phyloP scores from a whole-genome alignment of 148 eudicot genomes.

The Selenicereus undatus region DNA sequence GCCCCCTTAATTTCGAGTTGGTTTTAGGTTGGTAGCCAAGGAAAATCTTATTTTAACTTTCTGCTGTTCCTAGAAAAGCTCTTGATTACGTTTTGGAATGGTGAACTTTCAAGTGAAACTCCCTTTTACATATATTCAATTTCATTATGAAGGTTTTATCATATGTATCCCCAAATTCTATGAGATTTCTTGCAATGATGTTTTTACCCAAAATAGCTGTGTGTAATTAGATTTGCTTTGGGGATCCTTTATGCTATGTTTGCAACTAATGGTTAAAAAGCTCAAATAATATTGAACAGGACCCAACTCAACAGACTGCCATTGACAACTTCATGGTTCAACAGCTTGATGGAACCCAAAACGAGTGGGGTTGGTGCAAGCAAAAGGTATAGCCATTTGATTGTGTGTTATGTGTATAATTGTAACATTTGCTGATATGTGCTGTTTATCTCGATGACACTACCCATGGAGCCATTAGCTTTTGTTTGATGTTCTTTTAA shows the following conservation, averaged over 20 bases:
- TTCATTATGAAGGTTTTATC: background rate
- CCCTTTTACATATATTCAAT: background rate
- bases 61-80: too few relatives aligned
- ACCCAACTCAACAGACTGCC: constrained; percentile 72
- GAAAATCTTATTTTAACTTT: too few relatives aligned
- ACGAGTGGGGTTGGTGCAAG: constrained; percentile 99
- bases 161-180: background rate
- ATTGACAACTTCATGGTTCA: constrained; percentile 98
- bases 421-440: background rate
- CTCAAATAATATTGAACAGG: constrained; percentile 38
- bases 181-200: background rate
- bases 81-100: too few relatives aligned
- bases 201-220: background rate
- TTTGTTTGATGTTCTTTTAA: background rate
- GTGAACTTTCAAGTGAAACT: background rate
- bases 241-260: background rate
- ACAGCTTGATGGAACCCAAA: constrained; percentile 85
- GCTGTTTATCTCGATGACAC: background rate
- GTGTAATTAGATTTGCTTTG: background rate
- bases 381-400: constrained; percentile 59
- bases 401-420: background rate
- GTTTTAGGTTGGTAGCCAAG: too few relatives aligned
- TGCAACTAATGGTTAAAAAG: background rate
- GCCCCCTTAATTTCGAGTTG: too few relatives aligned
- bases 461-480: background rate